Evolutionary conservation across 768 basidiomycete species (phyloP), one percentile per base, ranked within the genome.

Genomic region (Lenzites betulinus): DNA sequence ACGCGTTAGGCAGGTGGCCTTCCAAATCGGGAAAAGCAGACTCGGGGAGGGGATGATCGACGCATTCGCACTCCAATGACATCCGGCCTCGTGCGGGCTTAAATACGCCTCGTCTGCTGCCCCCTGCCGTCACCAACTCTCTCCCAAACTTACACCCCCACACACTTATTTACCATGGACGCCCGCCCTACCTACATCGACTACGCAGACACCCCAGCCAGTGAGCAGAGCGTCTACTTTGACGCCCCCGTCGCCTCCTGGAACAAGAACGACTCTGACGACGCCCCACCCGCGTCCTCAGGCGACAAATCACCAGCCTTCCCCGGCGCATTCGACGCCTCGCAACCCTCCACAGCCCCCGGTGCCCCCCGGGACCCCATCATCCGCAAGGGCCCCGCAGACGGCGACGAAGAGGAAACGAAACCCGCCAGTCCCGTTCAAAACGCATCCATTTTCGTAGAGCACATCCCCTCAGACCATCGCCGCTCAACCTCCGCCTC

Each of bases 211-310:
- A 58, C 67, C 8, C 69, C 71, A 15, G 64, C 73, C 55, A 80
- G 78, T 67, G 73, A 71, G 49, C 68, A 68, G 28, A 75, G 73
- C 49, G 44, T 65, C 13, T 83, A 82, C 67, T 81, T 80, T 64
- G 81, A 82, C 79, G 79, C 77, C 11, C 75, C 73, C 25, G 65
- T 70, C 58, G 74, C 71, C 70, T 65, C 68, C 63, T 71, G 69
- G 54, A 59, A 63, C 56, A 59, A 61, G 43, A 52, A 62, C 18
- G 47, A 58, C 22, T 36, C 59, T 48, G 47, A 57, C 46, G 44
- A 38, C 47, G 22, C 28, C 43, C 41, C 44, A 1, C 15, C 44
- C 23, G 44, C 9, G 23, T 22, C 44, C 44, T 16, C 51, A 35
- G 48, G 25, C 42, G 38, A 41, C 2, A 38, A 50, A 30, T 7